Conservation (phyloP, 805 yeast species). For the Kuraishia hungarica region DNA sequence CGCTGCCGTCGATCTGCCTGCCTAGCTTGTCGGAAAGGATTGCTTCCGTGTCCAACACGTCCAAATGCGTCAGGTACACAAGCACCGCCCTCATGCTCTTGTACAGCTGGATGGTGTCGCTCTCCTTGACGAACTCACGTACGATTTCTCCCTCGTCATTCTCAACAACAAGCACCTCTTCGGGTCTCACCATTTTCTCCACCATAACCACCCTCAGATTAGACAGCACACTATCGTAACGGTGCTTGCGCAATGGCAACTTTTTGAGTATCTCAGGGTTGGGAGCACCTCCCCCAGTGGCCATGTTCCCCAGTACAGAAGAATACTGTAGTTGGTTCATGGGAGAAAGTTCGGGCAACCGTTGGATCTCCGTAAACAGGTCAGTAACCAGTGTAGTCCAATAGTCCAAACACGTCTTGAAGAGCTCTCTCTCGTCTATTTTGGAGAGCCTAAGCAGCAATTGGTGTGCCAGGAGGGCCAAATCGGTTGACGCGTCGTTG, state of each 20-base stretch:
- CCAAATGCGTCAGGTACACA: constrained; percentile 91
- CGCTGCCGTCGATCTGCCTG: constrained; percentile 89
- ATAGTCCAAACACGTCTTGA: constrained; percentile 91
- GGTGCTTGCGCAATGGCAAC: constrained; percentile 79
- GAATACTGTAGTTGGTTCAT: constrained; percentile 56
- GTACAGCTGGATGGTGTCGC: constrained; percentile 93
- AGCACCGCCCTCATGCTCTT: constrained; percentile 93
- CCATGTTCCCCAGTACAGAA: constrained; percentile 13
- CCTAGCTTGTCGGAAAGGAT: constrained; percentile 91
- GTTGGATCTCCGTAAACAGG: constrained; percentile 79
- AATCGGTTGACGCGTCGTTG: constrained; percentile 20
- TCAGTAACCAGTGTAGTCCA: constrained; percentile 85
- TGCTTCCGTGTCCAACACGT: constrained; percentile 87
- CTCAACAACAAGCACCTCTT: constrained; percentile 93
- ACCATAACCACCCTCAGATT: constrained; percentile 87
- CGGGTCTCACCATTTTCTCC: constrained; percentile 97
- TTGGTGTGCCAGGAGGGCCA: constrained; percentile 65
- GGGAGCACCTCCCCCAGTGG: constrained; percentile 66
- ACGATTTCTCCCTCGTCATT: constrained; percentile 99
- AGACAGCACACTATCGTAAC: constrained; percentile 70
- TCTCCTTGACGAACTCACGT: constrained; percentile 92
- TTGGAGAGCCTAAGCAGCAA: constrained; percentile 79
- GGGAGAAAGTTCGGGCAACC: constrained; percentile 72
- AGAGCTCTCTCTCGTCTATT: constrained; percentile 92
- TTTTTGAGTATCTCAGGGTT: constrained; percentile 73